Conservation (phyloP, 345 rosid genomes). For the Capsella bursapastoris region DNA sequence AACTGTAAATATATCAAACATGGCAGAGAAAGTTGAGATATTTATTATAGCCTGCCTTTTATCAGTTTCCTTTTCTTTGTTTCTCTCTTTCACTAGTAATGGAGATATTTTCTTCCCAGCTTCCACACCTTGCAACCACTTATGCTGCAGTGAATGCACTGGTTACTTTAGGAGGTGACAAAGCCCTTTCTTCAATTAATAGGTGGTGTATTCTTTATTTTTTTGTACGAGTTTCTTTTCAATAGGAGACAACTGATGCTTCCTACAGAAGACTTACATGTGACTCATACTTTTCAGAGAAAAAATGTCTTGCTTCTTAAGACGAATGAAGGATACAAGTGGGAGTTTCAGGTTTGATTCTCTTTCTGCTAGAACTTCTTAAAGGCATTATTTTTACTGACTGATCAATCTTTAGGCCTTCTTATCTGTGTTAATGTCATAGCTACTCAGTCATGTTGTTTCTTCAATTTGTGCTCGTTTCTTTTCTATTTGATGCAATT, state of each 20-base stretch:
- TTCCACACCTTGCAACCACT: constrained; percentile 97
- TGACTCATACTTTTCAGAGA: constrained; percentile 55
- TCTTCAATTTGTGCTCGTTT: constrained; percentile 5
- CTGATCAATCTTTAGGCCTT: not conserved
- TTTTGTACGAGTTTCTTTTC: constrained; percentile 1
- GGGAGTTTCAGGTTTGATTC: constrained; percentile 86
- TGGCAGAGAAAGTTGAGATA: not conserved
- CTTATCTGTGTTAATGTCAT: not conserved
- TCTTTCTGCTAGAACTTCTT: constrained; percentile 7
- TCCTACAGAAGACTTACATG: constrained; percentile 38
- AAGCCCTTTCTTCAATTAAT: constrained; percentile 72
- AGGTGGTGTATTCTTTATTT: constrained; percentile 54
- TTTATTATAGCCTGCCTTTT: not conserved
- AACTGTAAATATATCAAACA: not conserved
- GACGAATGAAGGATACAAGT: constrained; percentile 72
- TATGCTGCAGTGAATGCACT: constrained; percentile 94
- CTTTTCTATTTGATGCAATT: constrained; percentile 10
- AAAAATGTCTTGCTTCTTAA: constrained; percentile 58
- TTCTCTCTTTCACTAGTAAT: constrained; percentile 19
- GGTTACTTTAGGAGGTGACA: constrained; percentile 81
- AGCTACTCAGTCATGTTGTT: constrained; percentile 17
- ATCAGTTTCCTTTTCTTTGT: not conserved
- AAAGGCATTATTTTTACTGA: constrained; percentile 11
- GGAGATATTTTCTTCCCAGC: constrained; percentile 50
- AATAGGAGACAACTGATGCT: constrained; percentile 16